Conservation (phyloP, 2,329 filamentous ascomycete species). For the Fusarium nematophilum region DNA sequence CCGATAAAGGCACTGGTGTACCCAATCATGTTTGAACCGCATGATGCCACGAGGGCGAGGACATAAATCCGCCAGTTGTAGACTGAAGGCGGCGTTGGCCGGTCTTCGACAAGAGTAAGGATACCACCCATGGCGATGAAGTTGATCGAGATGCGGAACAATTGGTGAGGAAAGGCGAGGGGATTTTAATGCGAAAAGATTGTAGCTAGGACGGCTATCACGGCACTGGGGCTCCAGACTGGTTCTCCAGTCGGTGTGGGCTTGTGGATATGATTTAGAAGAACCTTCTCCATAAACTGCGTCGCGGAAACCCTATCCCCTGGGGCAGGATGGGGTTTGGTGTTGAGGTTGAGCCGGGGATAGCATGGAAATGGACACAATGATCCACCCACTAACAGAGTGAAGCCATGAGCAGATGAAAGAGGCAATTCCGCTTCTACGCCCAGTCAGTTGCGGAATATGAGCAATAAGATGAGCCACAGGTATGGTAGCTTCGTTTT, state of each 20-base stretch:
- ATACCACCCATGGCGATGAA: conserved; percentile 40
- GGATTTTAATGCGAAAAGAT: not conserved
- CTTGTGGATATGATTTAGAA: conserved; percentile 7
- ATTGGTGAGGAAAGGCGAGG: not conserved
- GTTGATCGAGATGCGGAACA: not conserved
- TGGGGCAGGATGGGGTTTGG: conserved; percentile 15
- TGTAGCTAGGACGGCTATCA: not conserved
- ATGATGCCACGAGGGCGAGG: conserved; percentile 50
- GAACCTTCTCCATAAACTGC: conserved; percentile 18
- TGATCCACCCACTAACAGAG: too few species aligned
- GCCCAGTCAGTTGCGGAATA: too few species aligned
- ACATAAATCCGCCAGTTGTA: conserved; percentile 52
- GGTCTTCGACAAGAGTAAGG: conserved; percentile 49
- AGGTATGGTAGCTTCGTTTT: too few species aligned
- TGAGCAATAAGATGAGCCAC: too few species aligned
- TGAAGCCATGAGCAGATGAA: too few species aligned
- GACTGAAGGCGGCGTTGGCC: conserved; percentile 51
- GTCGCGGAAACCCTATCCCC: conserved; percentile 4
- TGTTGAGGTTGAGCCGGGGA: too few species aligned
- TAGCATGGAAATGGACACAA: too few species aligned
- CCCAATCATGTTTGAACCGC: conserved; percentile 55
- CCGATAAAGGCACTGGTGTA: conserved; percentile 71
- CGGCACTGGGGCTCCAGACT: conserved; percentile 2
- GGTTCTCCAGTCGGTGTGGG: conserved; percentile 20
- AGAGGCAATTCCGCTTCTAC: too few species aligned